phyloP scores from a whole-genome alignment of 371 early-diverging fungal species.

The Mucor irregularis region DNA sequence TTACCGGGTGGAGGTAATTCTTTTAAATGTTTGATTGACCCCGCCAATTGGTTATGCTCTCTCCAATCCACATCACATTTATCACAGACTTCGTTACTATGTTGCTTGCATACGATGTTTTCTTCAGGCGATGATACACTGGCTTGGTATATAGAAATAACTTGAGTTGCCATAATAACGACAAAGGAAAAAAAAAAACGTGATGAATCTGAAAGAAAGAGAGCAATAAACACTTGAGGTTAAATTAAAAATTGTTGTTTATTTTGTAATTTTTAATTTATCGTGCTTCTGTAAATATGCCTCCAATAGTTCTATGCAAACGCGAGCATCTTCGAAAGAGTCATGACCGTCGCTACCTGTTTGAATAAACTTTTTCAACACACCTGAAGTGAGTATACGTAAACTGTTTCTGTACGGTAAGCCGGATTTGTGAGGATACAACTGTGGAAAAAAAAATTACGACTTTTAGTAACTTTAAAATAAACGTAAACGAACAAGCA shows the following conservation, averaged over 20 bases:
- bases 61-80: slow-evolving; percentile 49
- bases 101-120: slow-evolving; percentile 44
- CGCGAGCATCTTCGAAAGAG: slow-evolving; percentile 58
- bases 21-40: slow-evolving; percentile 39
- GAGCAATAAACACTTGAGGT: neutral
- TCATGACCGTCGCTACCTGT: slow-evolving; percentile 58
- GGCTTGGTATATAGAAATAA: neutral
- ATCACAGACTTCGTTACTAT: slow-evolving; percentile 46
- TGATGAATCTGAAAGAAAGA: too few species aligned
- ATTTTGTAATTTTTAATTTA: slow-evolving; percentile 1
- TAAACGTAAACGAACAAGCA: neutral
- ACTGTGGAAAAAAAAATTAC: slow-evolving; percentile 10
- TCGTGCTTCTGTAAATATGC: slow-evolving; percentile 12
- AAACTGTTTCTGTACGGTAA: slow-evolving; percentile 46
- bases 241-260: neutral
- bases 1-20: slow-evolving; percentile 67
- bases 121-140: slow-evolving; percentile 3
- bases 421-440: slow-evolving; percentile 48
- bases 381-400: slow-evolving; percentile 28
- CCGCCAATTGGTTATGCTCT: slow-evolving; percentile 50
- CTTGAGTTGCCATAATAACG: neutral
- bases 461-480: neutral
- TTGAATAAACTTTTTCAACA: slow-evolving; percentile 51
- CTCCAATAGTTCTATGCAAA: slow-evolving; percentile 49
- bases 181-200: neutral